phyloP scores from a whole-genome alignment of 805 yeast genomes.

The Candida hungchunana region DNA sequence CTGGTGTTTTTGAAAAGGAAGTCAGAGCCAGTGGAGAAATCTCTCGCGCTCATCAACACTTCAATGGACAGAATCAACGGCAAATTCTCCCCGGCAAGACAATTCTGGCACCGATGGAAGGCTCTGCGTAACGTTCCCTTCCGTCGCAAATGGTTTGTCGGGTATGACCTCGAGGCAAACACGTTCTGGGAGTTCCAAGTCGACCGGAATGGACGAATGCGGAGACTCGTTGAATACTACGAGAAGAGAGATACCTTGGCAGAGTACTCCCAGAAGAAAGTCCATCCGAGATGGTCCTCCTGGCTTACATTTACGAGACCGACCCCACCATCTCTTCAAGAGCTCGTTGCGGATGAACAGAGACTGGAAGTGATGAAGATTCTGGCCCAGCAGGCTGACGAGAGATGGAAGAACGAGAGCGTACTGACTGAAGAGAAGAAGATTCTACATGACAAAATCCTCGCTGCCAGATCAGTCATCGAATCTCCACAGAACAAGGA shows the following conservation, averaged over 20 bases:
- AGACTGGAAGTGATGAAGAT: conserved; percentile 50
- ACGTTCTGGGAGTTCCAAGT: conserved; percentile 79
- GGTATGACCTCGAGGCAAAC: conserved; percentile 80
- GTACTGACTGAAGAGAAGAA: conserved; percentile 10
- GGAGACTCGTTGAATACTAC: conserved; percentile 63
- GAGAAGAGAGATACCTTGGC: conserved; percentile 48
- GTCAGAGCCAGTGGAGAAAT: background rate
- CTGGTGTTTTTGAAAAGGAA: no score
- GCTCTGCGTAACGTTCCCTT: conserved; percentile 64
- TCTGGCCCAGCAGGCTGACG: conserved; percentile 26
- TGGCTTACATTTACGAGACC: conserved; percentile 70
- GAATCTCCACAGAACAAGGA: background rate
- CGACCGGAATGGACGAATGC: conserved; percentile 43
- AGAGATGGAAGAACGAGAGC: conserved; percentile 22
- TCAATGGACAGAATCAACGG: conserved; percentile 46
- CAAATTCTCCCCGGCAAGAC: conserved; percentile 47
- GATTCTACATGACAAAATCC: conserved; percentile 14
- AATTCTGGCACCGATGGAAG: conserved; percentile 51
- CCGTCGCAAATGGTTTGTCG: conserved; percentile 55
- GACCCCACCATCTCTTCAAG: conserved; percentile 57
- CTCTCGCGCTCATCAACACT: background rate
- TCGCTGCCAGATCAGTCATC: conserved; percentile 25
- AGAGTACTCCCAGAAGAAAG: conserved; percentile 28
- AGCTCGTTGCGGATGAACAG: conserved; percentile 52
- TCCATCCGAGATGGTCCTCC: conserved; percentile 71